These are phyloP conservation scores for Suillus placidus DNA, from an alignment of 768 basidiomycete genomes.

Conservation along the genomic window DNA sequence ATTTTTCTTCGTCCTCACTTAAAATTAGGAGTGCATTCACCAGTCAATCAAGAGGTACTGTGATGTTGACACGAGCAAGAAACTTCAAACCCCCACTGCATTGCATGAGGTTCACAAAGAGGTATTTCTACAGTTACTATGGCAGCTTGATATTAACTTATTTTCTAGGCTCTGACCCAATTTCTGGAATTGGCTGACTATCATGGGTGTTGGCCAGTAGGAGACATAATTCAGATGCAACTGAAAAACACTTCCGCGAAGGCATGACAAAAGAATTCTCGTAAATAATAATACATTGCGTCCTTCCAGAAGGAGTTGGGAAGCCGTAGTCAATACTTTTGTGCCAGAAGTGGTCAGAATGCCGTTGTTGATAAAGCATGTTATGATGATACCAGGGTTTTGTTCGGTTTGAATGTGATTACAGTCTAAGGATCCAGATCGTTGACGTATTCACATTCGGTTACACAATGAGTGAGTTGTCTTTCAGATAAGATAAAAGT, in stretches of 20 bases:
- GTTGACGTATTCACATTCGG: neutral
- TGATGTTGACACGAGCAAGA: neutral
- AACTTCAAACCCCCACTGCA: neutral
- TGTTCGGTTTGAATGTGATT: no score
- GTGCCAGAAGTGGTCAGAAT: no score
- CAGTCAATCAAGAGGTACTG: neutral
- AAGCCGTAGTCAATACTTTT: no score
- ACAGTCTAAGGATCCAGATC: no score
- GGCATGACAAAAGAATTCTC: neutral
- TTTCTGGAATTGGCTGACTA: neutral
- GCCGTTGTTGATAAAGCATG: no score
- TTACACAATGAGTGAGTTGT: neutral
- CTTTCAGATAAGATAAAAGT: neutral
- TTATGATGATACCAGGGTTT: no score
- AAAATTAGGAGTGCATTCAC: neutral
- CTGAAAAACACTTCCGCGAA: neutral
- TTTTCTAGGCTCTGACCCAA: neutral
- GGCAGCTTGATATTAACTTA: no score
- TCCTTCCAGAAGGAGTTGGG: no score
- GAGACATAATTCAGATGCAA: conserved; percentile 6
- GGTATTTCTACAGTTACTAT: no score
- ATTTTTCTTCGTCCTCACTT: no score
- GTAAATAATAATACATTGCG: no score
- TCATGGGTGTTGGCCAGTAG: conserved; percentile 5
- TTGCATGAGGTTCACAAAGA: no score